Conservation (phyloP, 116 monocot species). For the Phalaenopsis hybrid region DNA sequence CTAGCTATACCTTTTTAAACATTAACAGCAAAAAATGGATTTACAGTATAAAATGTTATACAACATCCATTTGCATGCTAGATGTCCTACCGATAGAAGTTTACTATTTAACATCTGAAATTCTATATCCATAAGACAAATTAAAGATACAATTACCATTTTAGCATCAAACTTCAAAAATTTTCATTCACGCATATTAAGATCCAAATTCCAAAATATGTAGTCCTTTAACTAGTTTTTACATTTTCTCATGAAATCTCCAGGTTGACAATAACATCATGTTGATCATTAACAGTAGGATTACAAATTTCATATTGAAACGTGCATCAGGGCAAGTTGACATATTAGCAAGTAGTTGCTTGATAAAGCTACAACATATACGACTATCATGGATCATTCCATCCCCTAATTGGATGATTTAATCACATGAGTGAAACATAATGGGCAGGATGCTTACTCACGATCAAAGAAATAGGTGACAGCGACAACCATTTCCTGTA, state of each 20-base stretch:
- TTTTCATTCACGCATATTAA: neutral
- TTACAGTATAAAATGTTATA: neutral
- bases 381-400: neutral
- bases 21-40: neutral
- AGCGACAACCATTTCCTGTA: slow-evolving; percentile 94
- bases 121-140: neutral
- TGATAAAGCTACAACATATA: neutral
- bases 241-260: too few species aligned
- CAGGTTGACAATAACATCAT: too few species aligned
- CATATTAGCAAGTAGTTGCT: too few species aligned
- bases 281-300: too few species aligned
- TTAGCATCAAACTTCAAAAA: neutral
- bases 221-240: neutral
- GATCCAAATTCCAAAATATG: neutral
- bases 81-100: neutral
- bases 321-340: too few species aligned
- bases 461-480: slow-evolving; percentile 96
- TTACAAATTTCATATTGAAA: too few species aligned
- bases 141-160: neutral
- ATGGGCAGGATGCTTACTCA: slow-evolving; percentile 49
- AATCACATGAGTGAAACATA: neutral
- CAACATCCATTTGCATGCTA: neutral
- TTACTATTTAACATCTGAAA: neutral
- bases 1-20: neutral
- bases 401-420: neutral